Base-by-base conservation (phyloP, 345 rosid genomes). In the Sisymbrium irio region DNA sequence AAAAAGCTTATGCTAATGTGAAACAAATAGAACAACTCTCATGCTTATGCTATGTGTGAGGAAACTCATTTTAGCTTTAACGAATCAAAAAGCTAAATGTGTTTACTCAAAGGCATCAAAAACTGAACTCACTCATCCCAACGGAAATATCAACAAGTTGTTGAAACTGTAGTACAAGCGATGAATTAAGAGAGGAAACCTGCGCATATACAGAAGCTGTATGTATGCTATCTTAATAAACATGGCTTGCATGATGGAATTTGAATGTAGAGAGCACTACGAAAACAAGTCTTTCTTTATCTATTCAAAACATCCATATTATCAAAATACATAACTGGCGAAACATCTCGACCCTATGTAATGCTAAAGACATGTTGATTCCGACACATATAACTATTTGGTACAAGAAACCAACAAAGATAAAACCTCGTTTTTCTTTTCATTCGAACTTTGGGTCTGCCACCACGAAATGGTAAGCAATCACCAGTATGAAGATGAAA, bases 381-480 rank as follows among this genome's bases (percentile, higher is more conserved):
- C 44, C 65, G 44, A 30, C 44, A 73, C 55, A 59, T 9, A 6
- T 20, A 40, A 39, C 1, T 12, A 22, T 62, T 27, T 13, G 28
- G 12, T 36, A 71, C 27, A 49, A 67, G 25, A 51, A 75, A 75
- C 5, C 42, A 17, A 62, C 76, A 72, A 18, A 30, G 61, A 53
- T 10, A n/a, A 62, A 57, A 37, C 58, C 65, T 88, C n/a, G n/a
- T n/a, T n/a, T n/a, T n/a, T n/a, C n/a, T n/a, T n/a, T 72, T 68
- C 85, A 83, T 62, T 87, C 93, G 65, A 79, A 88, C 59, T 87
- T 89, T 3, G 93, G 92, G 67, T 89, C 96, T 15, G 93, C 91
- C 76, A 85, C 62, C 62, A 87, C 90, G 46, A 79, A 89, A 73
- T 89, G 97, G 75, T 91, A 91, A 0, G 93, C 96, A 22, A 89